Evolutionary conservation across 352 stramenopile genomes (phyloP), one percentile per base, ranked within the genome.

Genomic region (Globisporangium orthogonon): DNA sequence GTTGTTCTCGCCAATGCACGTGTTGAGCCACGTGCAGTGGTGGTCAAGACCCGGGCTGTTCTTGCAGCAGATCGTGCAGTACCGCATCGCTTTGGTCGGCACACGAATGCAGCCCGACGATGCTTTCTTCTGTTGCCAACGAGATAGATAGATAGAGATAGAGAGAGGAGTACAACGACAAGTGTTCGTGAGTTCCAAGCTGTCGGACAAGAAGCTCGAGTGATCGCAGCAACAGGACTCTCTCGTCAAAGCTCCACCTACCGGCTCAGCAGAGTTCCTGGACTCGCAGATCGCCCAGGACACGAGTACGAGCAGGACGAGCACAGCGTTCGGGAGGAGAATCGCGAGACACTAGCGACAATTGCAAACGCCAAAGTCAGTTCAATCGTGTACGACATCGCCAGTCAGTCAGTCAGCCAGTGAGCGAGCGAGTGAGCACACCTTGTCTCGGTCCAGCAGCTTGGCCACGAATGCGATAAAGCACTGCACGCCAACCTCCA

Each of bases 11-110:
- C 74, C 82, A 49, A 94, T 92, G 64, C 84, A 92, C 6, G 84
- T 94, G 61, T 94, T 94, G 52, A 94, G 70, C 83, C 84, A 94
- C 18, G 84, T 91, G 69, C 84, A 94, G 62, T 94, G 84, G 60
- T 94, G 84, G 49, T 94, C 84, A 7, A 94, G 67, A 0, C 82
- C 78, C 9, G 78, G 76, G 33, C 81, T 92, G 52, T 72, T 89
- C 59, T 95, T 95, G 66, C 74, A 85, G 67, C 86, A 93, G 11
- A 90, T 70, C 14, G 79, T 86, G 66, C 83, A 95, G 63, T 94
- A 94, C 1, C 86, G 74, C 13, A 68, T 80, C 55, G 77, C 73
- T 56, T 94, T 90, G 17, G 58, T 43, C 2, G 84, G 80, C 41
- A 86, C 59, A 35, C 58, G 65, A 5, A 95, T 58, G 10, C 81